phyloP scores from a whole-genome alignment of 305 asterid genomes.

The Fraxinus greggii region DNA sequence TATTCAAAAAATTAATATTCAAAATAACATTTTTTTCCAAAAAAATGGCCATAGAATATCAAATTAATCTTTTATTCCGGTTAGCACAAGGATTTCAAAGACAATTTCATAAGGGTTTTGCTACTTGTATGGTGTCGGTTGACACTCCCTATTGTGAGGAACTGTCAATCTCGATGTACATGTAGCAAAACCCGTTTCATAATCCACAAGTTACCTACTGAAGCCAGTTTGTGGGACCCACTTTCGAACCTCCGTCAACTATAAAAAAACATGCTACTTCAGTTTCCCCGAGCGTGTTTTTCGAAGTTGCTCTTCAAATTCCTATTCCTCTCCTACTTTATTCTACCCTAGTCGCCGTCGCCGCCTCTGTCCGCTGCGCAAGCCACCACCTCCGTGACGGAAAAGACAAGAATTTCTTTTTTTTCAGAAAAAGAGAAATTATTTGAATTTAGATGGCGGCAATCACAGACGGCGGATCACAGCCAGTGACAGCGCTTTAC shows the following conservation, averaged over 20 bases:
- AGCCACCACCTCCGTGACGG: neutral
- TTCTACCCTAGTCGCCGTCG: neutral
- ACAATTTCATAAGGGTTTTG: too few relatives aligned
- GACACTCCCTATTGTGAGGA: too few relatives aligned
- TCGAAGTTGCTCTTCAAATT: neutral
- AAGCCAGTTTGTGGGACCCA: neutral
- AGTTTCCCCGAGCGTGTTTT: neutral
- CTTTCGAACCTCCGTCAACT: neutral
- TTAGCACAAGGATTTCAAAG: too few relatives aligned
- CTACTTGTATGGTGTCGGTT: too few relatives aligned
- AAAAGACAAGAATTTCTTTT: neutral
- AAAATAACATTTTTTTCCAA: too few relatives aligned
- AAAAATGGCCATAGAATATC: too few relatives aligned
- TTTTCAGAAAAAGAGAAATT: neutral
- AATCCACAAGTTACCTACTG: neutral
- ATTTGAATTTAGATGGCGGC: slow-evolving; percentile 35
- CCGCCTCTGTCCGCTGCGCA: neutral
- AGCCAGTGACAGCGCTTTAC: slow-evolving; percentile 49
- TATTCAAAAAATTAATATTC: too few relatives aligned
- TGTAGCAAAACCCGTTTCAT: neutral
- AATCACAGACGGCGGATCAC: slow-evolving; percentile 20
- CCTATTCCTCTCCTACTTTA: neutral
- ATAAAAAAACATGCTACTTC: neutral
- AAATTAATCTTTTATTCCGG: too few relatives aligned
- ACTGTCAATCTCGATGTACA: too few relatives aligned